A percentile compares a stretch with the other conserved stretches of the same genome.
These are phyloP conservation scores for Albifimbria verrucaria DNA, from an alignment of 2,329 filamentous ascomycete genomes.

Conservation along the genomic window DNA sequence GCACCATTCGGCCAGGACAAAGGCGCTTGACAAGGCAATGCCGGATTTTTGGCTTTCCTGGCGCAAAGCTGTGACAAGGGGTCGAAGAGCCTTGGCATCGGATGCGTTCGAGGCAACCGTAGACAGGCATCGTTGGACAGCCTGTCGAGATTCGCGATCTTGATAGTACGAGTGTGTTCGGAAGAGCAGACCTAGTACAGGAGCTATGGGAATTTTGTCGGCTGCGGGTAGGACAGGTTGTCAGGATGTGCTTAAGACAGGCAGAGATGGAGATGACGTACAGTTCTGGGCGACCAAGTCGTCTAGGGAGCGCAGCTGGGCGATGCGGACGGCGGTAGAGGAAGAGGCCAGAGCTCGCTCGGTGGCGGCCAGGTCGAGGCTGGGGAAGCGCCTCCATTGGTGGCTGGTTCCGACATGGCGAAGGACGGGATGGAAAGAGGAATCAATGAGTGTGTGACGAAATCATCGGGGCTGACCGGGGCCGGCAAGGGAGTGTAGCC, in stretches of 20 bases:
- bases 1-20: constrained; percentile 89
- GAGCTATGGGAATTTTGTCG: constrained; percentile 45
- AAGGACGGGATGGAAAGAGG: constrained; percentile 15
- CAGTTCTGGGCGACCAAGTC: constrained; percentile 54
- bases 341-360: constrained; percentile 56
- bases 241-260: constrained; percentile 13
- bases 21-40: constrained; percentile 76
- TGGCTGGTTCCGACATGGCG: constrained; percentile 33
- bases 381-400: constrained; percentile 41
- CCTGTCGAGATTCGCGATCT: constrained; percentile 79
- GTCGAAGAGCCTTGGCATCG: constrained; percentile 54
- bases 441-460: constrained; percentile 14
- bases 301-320: constrained; percentile 52
- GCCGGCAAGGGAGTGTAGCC: background rate
- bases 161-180: constrained; percentile 83
- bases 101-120: constrained; percentile 59
- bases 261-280: constrained; percentile 28
- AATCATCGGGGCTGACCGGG: constrained; percentile 30
- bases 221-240: constrained; percentile 33
- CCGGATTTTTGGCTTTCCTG: constrained; percentile 72
- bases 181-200: constrained; percentile 72
- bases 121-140: constrained; percentile 76
- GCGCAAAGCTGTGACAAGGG: constrained; percentile 65
- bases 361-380: constrained; percentile 47
- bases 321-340: constrained; percentile 55